A percentile compares a stretch with the other conserved stretches of the same genome.
phyloP scores from a whole-genome alignment of 2,329 filamentous ascomycete species.

The Catunica adiposa region DNA sequence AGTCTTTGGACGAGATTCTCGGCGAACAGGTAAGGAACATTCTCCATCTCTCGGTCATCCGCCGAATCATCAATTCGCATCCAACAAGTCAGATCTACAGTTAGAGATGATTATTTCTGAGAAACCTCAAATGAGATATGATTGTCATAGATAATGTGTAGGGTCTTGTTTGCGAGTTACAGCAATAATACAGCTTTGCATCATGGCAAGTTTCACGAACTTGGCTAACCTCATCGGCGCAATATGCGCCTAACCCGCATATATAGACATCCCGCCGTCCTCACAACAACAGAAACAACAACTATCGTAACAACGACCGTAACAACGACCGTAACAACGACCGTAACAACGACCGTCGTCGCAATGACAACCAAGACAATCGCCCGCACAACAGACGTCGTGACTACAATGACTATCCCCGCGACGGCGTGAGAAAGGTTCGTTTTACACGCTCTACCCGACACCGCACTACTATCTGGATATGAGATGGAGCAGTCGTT shows the following conservation, averaged over 20 bases:
- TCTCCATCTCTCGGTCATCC: not conserved
- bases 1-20: slow-evolving; percentile 41
- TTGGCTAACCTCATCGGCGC: not conserved
- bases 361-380: slow-evolving; percentile 1
- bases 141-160: not conserved
- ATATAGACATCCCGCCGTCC: slow-evolving; percentile 8
- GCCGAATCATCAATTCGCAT: too few relatives aligned
- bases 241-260: not conserved
- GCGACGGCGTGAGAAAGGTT: slow-evolving; percentile 69
- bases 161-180: not conserved
- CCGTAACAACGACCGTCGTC: not conserved
- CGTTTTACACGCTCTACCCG: slow-evolving; percentile 9
- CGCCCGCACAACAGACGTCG: slow-evolving; percentile 11
- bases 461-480: not conserved
- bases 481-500: not conserved
- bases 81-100: too few relatives aligned
- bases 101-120: not conserved
- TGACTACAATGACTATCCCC: slow-evolving; percentile 14
- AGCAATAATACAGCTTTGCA: slow-evolving; percentile 5
- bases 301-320: not conserved
- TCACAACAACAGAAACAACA: slow-evolving; percentile 6
- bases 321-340: not conserved
- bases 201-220: not conserved
- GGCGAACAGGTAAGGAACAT: slow-evolving; percentile 27
- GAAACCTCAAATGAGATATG: not conserved